Conservation (phyloP, 345 rosid species). For the Toxicodendron radicans region DNA sequence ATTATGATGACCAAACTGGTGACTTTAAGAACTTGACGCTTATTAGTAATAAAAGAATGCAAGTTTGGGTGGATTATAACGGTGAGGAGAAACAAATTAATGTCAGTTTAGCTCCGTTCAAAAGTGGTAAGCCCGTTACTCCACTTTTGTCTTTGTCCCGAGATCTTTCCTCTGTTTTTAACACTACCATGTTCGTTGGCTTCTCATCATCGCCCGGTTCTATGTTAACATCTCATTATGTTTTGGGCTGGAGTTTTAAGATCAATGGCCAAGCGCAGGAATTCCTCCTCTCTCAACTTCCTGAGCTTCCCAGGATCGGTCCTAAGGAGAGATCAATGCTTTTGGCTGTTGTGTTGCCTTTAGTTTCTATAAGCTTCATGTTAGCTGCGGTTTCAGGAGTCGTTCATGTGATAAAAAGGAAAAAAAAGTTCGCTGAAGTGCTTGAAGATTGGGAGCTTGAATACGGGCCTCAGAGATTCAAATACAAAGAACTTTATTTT, state of each 20-base stretch:
- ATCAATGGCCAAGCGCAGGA: constrained; percentile 43
- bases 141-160: constrained; percentile 43
- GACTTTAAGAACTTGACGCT: constrained; percentile 29
- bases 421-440: constrained; percentile 58
- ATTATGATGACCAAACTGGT: constrained; percentile 23
- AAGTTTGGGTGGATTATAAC: constrained; percentile 53
- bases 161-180: constrained; percentile 47
- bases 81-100: constrained; percentile 25
- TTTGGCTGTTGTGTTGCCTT: constrained; percentile 48
- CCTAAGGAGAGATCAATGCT: constrained; percentile 33
- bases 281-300: constrained; percentile 50
- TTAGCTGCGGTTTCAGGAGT: constrained; percentile 21
- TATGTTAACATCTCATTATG: constrained; percentile 39
- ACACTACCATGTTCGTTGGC: constrained; percentile 53
- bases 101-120: constrained; percentile 42
- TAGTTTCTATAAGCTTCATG: constrained; percentile 30
- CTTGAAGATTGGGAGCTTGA: constrained; percentile 76
- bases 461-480: constrained; percentile 60
- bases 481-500: constrained; percentile 56
- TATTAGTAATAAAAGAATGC: constrained; percentile 36
- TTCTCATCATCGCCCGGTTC: constrained; percentile 68
- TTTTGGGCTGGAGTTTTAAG: constrained; percentile 73
- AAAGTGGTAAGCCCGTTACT: constrained; percentile 32
- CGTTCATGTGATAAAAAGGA: constrained; percentile 36
- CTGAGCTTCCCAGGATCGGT: constrained; percentile 50